Base-by-base conservation (phyloP, 176 grass and related monocot species). In the Oryza glumipatula region DNA sequence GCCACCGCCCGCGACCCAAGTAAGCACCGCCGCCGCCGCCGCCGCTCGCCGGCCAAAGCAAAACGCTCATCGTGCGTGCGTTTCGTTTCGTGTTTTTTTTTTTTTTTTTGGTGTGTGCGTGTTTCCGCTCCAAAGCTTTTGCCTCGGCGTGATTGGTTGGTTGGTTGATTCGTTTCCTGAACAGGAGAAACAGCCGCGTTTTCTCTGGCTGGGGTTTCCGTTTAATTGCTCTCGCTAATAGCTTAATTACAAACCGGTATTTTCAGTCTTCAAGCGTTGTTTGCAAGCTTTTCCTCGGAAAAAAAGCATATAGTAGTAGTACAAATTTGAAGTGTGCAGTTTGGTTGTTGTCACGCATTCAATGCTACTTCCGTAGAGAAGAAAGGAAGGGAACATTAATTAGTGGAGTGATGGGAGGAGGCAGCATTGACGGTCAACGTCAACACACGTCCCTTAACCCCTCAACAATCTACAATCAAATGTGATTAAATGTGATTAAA, bases 1-100 rank as follows among this genome's bases (percentile, higher is more conserved):
- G 88, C 95, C 76, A 95, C 93, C 80, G 84, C 76, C 12, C 35
- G 71, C 1, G 93, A 98, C 75, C 64, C 79, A 4, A 9, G 95
- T 98, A 70, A 84, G 68, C 61, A 3, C 11, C 9, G 0, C 0
- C 7, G 46, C 11, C 46, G 46, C 11, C 46, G 4, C 48, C 39
- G 77, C 23, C 77, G 7, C 44, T 26, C 78, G 66, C 46, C 80
- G 35, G 23, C 39, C 1, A 60, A 73, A 83, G 65, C 1, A 60
- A 73, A 83, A 73, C 68, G 14, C 26, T 47, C 81, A 21, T 47
- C 81, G 9, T 41, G 48, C 43, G 43, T 41, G 48, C 43, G 33
- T 73, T 46, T 47, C 33, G 4, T 19, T 32, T 83, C 11, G 23
- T 5, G 5, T 52, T 48, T 23, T 3, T 9, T 52, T 64, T 47